Evolutionary conservation across 2,329 filamentous ascomycete genomes (phyloP).

Genomic region (Paraconiothyrium brasiliense): DNA sequence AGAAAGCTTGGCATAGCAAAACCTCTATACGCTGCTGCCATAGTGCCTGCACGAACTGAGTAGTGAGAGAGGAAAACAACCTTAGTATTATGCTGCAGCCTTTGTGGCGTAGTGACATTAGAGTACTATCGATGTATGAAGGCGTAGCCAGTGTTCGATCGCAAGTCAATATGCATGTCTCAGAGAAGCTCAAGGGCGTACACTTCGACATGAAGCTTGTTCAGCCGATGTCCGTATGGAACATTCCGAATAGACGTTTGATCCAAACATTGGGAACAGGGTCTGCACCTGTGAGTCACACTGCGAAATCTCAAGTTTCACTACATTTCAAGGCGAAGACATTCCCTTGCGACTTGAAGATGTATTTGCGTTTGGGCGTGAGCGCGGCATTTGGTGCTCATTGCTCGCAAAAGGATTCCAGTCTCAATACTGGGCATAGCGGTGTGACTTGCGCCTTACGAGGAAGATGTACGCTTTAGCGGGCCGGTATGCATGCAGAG

Average conservation of each 20-base stretch:
- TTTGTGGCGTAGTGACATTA: neutral
- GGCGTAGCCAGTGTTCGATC: neutral
- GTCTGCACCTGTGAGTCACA: neutral
- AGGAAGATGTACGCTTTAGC: neutral
- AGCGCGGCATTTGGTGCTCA: neutral
- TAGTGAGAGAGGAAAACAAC: neutral
- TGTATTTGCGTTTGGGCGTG: neutral
- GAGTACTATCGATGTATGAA: neutral
- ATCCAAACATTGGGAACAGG: neutral
- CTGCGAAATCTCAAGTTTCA: neutral
- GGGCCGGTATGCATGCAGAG: constrained; percentile 1
- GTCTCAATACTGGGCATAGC: neutral
- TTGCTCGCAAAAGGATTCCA: neutral
- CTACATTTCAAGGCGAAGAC: neutral
- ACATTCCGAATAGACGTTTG: neutral
- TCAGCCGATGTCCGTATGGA: neutral
- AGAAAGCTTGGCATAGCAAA: constrained; percentile 9
- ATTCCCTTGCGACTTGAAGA: neutral
- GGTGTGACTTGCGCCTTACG: neutral
- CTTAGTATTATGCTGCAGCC: neutral
- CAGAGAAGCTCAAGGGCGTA: neutral
- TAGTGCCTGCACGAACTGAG: neutral
- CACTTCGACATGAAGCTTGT: constrained; percentile 1
- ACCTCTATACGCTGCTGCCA: neutral
- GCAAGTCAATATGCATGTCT: neutral